phyloP scores from a whole-genome alignment of 2,329 filamentous ascomycete genomes.

The Aspergillus flavus region DNA sequence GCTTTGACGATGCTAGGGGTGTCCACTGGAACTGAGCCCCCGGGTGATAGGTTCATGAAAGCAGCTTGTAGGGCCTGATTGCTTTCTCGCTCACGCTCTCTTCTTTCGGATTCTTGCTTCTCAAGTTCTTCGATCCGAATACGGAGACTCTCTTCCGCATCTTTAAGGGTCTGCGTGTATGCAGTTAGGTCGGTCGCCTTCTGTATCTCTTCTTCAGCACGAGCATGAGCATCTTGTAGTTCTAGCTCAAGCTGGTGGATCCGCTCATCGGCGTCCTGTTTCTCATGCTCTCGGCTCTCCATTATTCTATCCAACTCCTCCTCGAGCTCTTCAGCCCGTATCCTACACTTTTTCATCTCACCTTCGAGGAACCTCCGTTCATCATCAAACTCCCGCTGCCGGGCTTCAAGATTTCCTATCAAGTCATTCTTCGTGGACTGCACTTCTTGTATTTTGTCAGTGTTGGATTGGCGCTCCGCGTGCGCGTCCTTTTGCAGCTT shows the following conservation, averaged over 20 bases:
- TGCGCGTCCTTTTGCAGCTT: conserved; percentile 71
- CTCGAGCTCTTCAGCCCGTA: conserved; percentile 82
- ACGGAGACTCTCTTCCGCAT: conserved; percentile 47
- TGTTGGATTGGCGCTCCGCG: conserved; percentile 59
- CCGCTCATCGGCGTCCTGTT: conserved; percentile 68
- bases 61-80: conserved; percentile 60
- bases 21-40: conserved; percentile 58
- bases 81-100: conserved; percentile 57
- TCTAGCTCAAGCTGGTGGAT: conserved; percentile 71
- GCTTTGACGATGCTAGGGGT: conserved; percentile 61
- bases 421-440: conserved; percentile 93
- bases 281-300: conserved; percentile 82
- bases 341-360: conserved; percentile 75
- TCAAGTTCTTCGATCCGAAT: conserved; percentile 51
- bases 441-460: conserved; percentile 75
- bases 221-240: conserved; percentile 61
- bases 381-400: conserved; percentile 83
- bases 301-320: conserved; percentile 86
- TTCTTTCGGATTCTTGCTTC: conserved; percentile 54
- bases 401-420: conserved; percentile 89
- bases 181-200: conserved; percentile 52
- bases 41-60: conserved; percentile 60
- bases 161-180: conserved; percentile 58
- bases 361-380: conserved; percentile 82
- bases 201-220: conserved; percentile 48